Evolutionary conservation across 345 rosid genomes (phyloP).

Genomic region (Luvunga scandens): DNA sequence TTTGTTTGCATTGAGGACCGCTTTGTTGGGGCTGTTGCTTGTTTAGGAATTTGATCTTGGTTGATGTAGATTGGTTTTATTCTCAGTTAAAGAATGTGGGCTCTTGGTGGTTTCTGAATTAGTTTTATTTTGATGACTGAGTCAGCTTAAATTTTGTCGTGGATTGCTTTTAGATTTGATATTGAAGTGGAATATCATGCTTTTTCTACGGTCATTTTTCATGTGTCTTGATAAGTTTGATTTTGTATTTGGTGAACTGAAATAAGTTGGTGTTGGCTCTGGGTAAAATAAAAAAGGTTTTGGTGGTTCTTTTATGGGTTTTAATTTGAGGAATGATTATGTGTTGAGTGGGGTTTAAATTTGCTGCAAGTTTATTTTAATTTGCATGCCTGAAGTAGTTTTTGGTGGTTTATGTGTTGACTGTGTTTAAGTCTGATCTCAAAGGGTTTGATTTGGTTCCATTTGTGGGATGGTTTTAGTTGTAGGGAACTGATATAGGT

Average conservation of each 20-base stretch:
- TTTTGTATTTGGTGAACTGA: not conserved
- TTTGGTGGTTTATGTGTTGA: not conserved
- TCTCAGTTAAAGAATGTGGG: slow-evolving; percentile 4
- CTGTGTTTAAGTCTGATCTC: not conserved
- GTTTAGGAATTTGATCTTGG: not conserved
- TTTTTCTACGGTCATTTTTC: not conserved
- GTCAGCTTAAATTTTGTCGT: not conserved
- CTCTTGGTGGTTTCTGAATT: not conserved
- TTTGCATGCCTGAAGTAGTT: slow-evolving; percentile 4
- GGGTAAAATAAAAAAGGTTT: slow-evolving; percentile 3
- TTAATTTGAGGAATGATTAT: slow-evolving; percentile 5
- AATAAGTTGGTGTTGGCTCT: not conserved
- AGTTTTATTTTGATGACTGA: slow-evolving; percentile 12
- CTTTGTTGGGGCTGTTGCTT: not conserved
- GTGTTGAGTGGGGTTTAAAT: not conserved
- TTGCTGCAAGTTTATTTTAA: not conserved
- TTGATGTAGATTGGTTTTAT: not conserved
- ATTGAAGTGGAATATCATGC: not conserved
- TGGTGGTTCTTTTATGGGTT: slow-evolving; percentile 3
- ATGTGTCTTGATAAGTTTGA: not conserved
- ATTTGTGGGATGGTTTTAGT: slow-evolving; percentile 3
- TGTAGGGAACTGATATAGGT: not conserved
- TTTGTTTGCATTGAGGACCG: not conserved
- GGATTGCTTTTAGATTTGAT: not conserved
- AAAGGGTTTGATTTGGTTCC: not conserved